These are phyloP conservation scores for Coffea canephora DNA, from an alignment of 257 asterid genomes.

Conservation along the genomic window DNA sequence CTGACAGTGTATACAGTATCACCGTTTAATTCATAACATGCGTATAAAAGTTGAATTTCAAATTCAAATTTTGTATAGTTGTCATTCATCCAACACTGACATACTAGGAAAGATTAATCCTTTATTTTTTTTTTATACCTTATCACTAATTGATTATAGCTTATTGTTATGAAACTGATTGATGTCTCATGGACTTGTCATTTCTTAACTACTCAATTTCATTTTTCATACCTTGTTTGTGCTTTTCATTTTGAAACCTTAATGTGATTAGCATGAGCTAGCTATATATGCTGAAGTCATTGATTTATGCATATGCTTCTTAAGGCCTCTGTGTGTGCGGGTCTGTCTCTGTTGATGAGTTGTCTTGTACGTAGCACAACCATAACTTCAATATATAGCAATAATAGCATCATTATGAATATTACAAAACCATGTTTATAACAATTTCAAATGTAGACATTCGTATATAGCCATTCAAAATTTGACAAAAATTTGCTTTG, in stretches of 20 bases:
- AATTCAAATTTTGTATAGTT: too few species aligned
- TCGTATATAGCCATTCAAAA: neutral
- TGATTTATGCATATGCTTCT: neutral
- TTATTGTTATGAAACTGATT: neutral
- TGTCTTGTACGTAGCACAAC: too few species aligned
- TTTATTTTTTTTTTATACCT: neutral
- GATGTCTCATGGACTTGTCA: constrained; percentile 7
- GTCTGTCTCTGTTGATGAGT: too few species aligned
- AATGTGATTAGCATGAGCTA: constrained; percentile 9
- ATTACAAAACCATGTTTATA: neutral
- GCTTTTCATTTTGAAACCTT: neutral
- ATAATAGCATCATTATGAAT: neutral
- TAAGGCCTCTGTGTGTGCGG: too few species aligned
- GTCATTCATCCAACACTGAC: too few species aligned
- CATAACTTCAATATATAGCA: too few species aligned
- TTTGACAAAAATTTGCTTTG: neutral
- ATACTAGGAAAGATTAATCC: too few species aligned
- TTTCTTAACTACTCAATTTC: constrained; percentile 14
- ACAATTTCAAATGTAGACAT: neutral
- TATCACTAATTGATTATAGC: too few species aligned
- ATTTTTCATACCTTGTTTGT: constrained; percentile 8
- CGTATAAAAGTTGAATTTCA: too few species aligned
- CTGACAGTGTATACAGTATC: too few species aligned
- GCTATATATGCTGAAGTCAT: neutral
- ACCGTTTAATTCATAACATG: too few species aligned